A percentile compares a stretch with the other conserved stretches of the same genome.
Evolutionary conservation across 2,329 filamentous ascomycete genomes (phyloP).

Genomic region (Fonsecaea monophora): DNA sequence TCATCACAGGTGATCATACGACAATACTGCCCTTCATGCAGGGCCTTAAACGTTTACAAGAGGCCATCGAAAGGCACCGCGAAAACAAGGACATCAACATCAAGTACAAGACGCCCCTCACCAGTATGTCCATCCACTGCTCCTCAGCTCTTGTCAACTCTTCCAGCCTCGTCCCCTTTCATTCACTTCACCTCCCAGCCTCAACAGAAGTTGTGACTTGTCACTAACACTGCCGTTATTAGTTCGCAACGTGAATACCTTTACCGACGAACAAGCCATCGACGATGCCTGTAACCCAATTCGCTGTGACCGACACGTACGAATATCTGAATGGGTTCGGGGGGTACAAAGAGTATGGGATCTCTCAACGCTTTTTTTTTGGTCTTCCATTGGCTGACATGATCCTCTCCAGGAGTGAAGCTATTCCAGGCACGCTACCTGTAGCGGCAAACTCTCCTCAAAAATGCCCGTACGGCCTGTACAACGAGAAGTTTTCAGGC

Average conservation of each 20-base stretch:
- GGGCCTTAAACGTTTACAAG: conserved; percentile 39
- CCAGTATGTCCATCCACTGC: conserved; percentile 33
- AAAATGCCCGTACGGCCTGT: conserved; percentile 77
- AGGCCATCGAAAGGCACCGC: conserved; percentile 39
- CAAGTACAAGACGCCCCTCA: conserved; percentile 42
- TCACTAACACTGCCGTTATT: conserved; percentile 10
- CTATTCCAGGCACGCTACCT: conserved; percentile 75
- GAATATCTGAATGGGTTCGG: conserved; percentile 80
- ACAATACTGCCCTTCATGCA: conserved; percentile 38
- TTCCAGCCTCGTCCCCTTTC: conserved; percentile 1
- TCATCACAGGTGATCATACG: conserved; percentile 30
- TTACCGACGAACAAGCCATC: conserved; percentile 41
- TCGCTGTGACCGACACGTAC: conserved; percentile 71
- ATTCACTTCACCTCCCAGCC: neutral
- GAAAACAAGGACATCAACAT: conserved; percentile 42
- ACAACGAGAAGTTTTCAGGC: conserved; percentile 79
- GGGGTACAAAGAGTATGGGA: conserved; percentile 73
- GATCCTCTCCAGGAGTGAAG: conserved; percentile 69
- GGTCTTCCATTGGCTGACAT: conserved; percentile 6
- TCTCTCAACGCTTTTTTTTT: neutral
- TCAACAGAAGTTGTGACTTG: neutral
- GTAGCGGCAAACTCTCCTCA: conserved; percentile 81
- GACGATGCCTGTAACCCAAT: conserved; percentile 69
- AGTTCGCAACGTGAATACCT: conserved; percentile 41
- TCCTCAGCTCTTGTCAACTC: conserved; percentile 12